phyloP scores from a whole-genome alignment of 345 rosid genomes.

The Schrenkiella parvula region DNA sequence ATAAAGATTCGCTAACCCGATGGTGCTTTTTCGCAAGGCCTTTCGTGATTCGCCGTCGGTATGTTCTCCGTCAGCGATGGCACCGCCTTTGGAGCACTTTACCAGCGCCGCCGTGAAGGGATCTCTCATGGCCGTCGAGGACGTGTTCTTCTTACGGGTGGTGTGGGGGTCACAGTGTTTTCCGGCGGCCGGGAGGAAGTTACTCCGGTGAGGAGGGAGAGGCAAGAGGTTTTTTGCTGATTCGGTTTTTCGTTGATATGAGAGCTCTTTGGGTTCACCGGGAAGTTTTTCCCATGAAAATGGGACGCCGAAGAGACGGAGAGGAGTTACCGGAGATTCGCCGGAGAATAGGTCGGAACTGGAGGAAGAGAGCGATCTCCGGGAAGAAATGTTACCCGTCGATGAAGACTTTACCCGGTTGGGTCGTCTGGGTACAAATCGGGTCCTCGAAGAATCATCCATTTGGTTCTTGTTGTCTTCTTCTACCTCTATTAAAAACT shows the following conservation, averaged over 20 bases:
- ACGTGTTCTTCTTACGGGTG: neutral
- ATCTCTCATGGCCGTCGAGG: constrained; percentile 26
- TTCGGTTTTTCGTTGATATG: neutral
- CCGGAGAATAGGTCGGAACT: neutral
- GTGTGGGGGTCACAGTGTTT: neutral
- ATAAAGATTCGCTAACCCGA: constrained; percentile 52
- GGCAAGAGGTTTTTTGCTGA: neutral
- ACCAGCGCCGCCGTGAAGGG: constrained; percentile 69
- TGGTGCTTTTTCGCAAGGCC: constrained; percentile 29
- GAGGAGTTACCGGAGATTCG: neutral
- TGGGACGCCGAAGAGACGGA: neutral
- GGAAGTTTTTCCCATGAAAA: neutral
- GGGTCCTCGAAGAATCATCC: neutral
- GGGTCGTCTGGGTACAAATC: neutral
- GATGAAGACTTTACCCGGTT: neutral
- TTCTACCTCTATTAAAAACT: neutral
- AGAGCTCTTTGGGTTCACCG: neutral
- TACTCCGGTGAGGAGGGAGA: neutral
- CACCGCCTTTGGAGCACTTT: constrained; percentile 52
- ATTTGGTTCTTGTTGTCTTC: neutral
- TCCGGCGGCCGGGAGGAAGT: neutral
- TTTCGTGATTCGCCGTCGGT: constrained; percentile 2
- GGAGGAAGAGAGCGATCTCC: neutral
- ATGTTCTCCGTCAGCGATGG: neutral
- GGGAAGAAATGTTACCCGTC: neutral